Evolutionary conservation across 2,329 filamentous ascomycete genomes (phyloP).

Genomic region (Sordariomycetes sp.): DNA sequence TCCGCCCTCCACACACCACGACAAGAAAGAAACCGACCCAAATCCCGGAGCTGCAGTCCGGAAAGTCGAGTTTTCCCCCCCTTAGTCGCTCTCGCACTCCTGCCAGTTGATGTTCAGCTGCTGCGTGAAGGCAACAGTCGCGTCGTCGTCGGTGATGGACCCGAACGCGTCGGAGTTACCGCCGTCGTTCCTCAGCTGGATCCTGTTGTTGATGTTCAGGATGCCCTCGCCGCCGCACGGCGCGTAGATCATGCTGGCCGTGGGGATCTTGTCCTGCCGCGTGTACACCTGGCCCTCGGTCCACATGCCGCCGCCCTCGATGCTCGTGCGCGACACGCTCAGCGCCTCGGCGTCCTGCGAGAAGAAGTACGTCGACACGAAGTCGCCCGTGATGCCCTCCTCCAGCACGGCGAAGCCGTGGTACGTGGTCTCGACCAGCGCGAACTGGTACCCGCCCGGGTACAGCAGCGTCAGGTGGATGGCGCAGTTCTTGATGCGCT

Average conservation of each 20-base stretch:
- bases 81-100: conserved; percentile 7
- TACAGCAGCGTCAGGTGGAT: conserved; percentile 34
- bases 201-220: conserved; percentile 29
- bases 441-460: conserved; percentile 34
- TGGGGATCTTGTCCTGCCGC: conserved; percentile 31
- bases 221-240: conserved; percentile 33
- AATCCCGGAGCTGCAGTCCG: neutral
- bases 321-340: conserved; percentile 30
- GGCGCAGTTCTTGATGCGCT: conserved; percentile 35
- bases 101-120: conserved; percentile 24
- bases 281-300: conserved; percentile 32
- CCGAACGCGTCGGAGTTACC: conserved; percentile 19
- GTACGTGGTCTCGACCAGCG: conserved; percentile 35
- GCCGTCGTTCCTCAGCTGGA: conserved; percentile 19
- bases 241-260: conserved; percentile 31
- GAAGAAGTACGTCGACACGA: conserved; percentile 37
- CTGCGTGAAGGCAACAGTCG: conserved; percentile 26
- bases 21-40: no score
- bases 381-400: conserved; percentile 28
- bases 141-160: conserved; percentile 25
- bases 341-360: conserved; percentile 31
- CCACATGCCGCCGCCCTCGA: conserved; percentile 29
- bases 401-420: conserved; percentile 37
- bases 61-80: neutral
- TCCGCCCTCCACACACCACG: neutral